Percentiles rank a stretch among this genome's conserved stretches.
Evolutionary conservation across 495 filamentous ascomycete genomes (phyloP).

Genomic region (Penicillium ochrochloron): DNA sequence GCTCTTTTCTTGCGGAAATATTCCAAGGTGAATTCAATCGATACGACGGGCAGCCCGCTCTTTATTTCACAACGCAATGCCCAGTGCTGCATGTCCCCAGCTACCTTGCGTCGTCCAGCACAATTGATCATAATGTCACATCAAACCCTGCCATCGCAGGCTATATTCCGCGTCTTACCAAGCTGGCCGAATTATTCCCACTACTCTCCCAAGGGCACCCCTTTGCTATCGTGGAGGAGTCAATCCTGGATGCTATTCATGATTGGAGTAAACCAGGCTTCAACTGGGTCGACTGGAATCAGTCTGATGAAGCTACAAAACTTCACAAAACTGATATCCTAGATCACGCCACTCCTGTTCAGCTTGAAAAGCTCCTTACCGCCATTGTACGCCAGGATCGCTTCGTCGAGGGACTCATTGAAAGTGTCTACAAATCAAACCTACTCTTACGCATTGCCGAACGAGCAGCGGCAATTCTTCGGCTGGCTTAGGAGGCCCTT

Average conservation of each 20-base stretch:
- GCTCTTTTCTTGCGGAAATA: neutral
- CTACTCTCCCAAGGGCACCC: neutral
- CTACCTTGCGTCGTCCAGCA: neutral
- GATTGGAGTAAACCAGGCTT: neutral
- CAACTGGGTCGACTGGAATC: neutral
- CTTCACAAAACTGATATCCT: neutral
- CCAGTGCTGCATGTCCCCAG: neutral
- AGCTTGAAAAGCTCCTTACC: slow-evolving; percentile 1
- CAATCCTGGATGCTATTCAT: neutral
- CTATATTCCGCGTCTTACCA: neutral
- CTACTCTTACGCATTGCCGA: neutral
- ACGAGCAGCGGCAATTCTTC: neutral
- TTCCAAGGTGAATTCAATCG: neutral
- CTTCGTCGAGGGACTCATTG: neutral
- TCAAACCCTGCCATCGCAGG: neutral
- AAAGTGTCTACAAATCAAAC: neutral
- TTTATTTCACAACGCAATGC: neutral
- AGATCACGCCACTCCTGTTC: neutral
- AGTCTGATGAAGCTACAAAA: neutral
- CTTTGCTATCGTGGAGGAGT: neutral
- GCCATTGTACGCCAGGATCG: neutral
- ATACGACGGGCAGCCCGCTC: neutral
- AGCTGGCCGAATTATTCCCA: neutral
- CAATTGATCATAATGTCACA: neutral
- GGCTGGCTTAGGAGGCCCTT: neutral